Evolutionary conservation across 768 basidiomycete genomes (phyloP).

Genomic region (Leucocoprinus sp.): DNA sequence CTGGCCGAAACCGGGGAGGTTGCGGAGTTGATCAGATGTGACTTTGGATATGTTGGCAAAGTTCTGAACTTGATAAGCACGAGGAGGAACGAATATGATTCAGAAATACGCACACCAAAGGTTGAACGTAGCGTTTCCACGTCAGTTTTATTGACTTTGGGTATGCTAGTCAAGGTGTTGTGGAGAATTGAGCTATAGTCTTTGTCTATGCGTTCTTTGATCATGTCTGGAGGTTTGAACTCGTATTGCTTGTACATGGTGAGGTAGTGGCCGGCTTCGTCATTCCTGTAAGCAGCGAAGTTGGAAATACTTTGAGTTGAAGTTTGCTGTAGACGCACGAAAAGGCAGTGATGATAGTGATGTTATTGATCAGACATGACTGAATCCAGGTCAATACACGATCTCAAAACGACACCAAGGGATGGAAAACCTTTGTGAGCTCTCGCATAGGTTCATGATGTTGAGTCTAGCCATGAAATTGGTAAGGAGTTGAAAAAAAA

Average conservation of each 20-base stretch:
- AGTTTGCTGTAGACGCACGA: slow-evolving; percentile 29
- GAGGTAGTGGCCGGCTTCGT: slow-evolving; percentile 91
- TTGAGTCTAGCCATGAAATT: slow-evolving; percentile 51
- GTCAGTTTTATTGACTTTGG: slow-evolving; percentile 96
- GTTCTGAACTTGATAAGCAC: slow-evolving; percentile 42
- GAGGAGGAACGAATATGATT: background rate
- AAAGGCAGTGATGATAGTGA: slow-evolving; percentile 90
- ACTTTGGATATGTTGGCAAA: slow-evolving; percentile 76
- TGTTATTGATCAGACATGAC: slow-evolving; percentile 86
- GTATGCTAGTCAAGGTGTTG: slow-evolving; percentile 77
- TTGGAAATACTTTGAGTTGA: background rate
- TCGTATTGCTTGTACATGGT: slow-evolving; percentile 90
- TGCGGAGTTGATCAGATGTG: slow-evolving; percentile 64
- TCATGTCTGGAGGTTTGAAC: slow-evolving; percentile 85
- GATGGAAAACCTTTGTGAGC: slow-evolving; percentile 62
- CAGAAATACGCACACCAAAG: slow-evolving; percentile 63
- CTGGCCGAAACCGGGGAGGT: slow-evolving; percentile 88
- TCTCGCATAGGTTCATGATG: slow-evolving; percentile 90
- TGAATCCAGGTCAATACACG: slow-evolving; percentile 18
- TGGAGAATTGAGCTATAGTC: slow-evolving; percentile 79
- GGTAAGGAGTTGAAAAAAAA: background rate
- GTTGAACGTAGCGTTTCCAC: slow-evolving; percentile 86
- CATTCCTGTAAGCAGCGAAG: slow-evolving; percentile 40
- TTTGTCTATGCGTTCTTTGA: slow-evolving; percentile 91
- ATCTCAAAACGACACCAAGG: slow-evolving; percentile 1